Evolutionary conservation across 2,329 filamentous ascomycete genomes (phyloP).

Genomic region (Metarhizium album): DNA sequence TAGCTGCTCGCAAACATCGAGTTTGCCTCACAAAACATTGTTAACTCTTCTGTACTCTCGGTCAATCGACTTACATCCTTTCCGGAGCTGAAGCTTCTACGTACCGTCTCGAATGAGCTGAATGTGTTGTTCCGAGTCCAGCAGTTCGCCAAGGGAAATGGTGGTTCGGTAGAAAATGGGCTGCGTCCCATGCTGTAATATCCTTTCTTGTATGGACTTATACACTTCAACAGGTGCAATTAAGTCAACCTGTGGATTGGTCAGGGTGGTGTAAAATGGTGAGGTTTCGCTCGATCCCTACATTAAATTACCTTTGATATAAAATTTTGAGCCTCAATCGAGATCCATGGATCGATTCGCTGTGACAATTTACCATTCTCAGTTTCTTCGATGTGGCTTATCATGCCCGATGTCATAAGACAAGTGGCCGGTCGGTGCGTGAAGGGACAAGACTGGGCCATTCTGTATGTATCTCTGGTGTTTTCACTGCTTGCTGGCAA

Average conservation of each 20-base stretch:
- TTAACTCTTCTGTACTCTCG: slow-evolving; percentile 50
- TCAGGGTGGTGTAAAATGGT: background rate
- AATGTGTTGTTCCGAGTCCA: slow-evolving; percentile 70
- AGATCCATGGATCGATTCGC: slow-evolving; percentile 67
- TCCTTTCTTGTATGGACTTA: slow-evolving; percentile 39
- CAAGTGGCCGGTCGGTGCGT: slow-evolving; percentile 55
- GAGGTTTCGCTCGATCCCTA: background rate
- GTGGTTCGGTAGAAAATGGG: slow-evolving; percentile 56
- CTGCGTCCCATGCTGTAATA: slow-evolving; percentile 27
- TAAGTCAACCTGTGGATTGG: slow-evolving; percentile 46
- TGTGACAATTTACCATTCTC: slow-evolving; percentile 56
- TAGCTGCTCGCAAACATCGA: slow-evolving; percentile 62
- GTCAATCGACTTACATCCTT: background rate
- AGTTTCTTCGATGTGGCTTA: slow-evolving; percentile 63
- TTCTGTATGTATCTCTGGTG: slow-evolving; percentile 24
- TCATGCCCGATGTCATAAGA: slow-evolving; percentile 57
- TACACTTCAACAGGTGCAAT: slow-evolving; percentile 58
- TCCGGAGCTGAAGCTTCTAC: slow-evolving; percentile 4
- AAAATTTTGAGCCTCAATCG: slow-evolving; percentile 54
- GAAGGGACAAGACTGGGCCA: slow-evolving; percentile 32
- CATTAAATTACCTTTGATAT: slow-evolving; percentile 49
- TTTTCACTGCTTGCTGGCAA: background rate
- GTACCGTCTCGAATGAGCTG: slow-evolving; percentile 71
- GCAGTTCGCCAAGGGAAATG: slow-evolving; percentile 60
- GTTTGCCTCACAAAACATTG: slow-evolving; percentile 75